Percentiles rank a stretch among this genome's conserved stretches.
Evolutionary conservation across 306 rosid species (phyloP).

Genomic region (Calophaca sinica): DNA sequence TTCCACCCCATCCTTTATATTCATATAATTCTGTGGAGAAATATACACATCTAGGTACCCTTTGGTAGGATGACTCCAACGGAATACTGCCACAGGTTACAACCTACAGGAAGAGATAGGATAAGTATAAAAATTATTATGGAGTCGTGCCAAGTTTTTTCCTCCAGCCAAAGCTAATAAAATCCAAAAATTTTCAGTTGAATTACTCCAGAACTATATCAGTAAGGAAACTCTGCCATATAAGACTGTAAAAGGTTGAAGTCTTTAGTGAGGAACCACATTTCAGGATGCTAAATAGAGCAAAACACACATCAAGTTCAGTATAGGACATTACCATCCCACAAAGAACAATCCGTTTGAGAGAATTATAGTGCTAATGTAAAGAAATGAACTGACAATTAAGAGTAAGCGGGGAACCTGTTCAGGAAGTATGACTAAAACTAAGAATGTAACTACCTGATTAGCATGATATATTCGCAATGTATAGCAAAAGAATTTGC

Average conservation of each 20-base stretch:
- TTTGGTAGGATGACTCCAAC: slow-evolving; percentile 93
- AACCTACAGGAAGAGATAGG: slow-evolving; percentile 65
- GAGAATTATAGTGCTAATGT: not conserved
- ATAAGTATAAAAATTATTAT: slow-evolving; percentile 13
- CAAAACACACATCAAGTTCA: not conserved
- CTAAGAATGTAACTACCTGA: slow-evolving; percentile 27
- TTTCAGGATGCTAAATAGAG: not conserved
- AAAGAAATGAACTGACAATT: slow-evolving; percentile 16
- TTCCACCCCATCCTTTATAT: slow-evolving; percentile 83
- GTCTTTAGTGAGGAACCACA: slow-evolving; percentile 28
- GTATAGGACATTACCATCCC: slow-evolving; percentile 16
- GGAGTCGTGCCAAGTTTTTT: not conserved
- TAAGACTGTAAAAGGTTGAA: slow-evolving; percentile 15
- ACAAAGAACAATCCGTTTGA: slow-evolving; percentile 12
- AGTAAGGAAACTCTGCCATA: slow-evolving; percentile 11
- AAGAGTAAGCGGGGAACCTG: not conserved
- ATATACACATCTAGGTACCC: slow-evolving; percentile 82
- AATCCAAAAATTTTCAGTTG: slow-evolving; percentile 1
- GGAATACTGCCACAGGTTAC: slow-evolving; percentile 99
- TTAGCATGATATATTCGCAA: slow-evolving; percentile 4
- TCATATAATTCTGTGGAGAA: slow-evolving; percentile 86
- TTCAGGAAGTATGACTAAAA: slow-evolving; percentile 10
- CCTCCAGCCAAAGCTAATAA: not conserved
- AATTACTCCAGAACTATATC: slow-evolving; percentile 12
- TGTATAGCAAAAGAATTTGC: slow-evolving; percentile 1